These are phyloP conservation scores for Talaromyces verruculosus DNA, from an alignment of 2,329 filamentous ascomycete species.

Conservation along the genomic window DNA sequence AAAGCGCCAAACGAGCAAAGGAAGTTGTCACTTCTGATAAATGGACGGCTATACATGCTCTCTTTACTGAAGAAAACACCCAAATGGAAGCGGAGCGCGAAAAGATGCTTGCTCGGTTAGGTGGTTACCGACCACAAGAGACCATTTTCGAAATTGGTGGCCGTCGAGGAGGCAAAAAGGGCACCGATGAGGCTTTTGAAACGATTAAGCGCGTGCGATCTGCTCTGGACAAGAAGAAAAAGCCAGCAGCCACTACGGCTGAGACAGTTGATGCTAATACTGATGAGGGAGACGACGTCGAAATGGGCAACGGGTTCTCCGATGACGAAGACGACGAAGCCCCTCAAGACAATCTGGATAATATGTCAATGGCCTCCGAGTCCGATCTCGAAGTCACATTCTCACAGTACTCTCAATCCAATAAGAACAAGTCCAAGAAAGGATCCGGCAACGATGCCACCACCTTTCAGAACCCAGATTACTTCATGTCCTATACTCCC, in stretches of 20 bases:
- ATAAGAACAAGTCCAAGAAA: constrained; percentile 53
- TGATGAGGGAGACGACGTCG: constrained; percentile 30
- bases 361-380: constrained; percentile 62
- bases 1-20: constrained; percentile 86
- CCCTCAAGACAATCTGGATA: constrained; percentile 38
- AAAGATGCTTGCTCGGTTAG: constrained; percentile 84
- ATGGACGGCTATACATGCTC: constrained; percentile 73
- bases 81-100: constrained; percentile 70
- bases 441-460: constrained; percentile 28
- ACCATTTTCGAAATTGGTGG: constrained; percentile 96
- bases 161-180: constrained; percentile 67
- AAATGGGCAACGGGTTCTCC: constrained; percentile 36
- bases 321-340: constrained; percentile 47
- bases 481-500: constrained; percentile 96
- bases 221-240: constrained; percentile 44
- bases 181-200: constrained; percentile 65
- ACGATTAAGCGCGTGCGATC: constrained; percentile 47
- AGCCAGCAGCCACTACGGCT: constrained; percentile 18
- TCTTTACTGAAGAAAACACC: constrained; percentile 70
- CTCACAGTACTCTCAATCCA: constrained; percentile 57
- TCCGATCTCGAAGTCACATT: constrained; percentile 69
- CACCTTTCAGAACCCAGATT: constrained; percentile 77
- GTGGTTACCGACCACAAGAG: constrained; percentile 83
- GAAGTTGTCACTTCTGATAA: constrained; percentile 68
- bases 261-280: constrained; percentile 25